phyloP scores from a whole-genome alignment of 1,139 yeast genomes.

The Kodamaea ohmeri region DNA sequence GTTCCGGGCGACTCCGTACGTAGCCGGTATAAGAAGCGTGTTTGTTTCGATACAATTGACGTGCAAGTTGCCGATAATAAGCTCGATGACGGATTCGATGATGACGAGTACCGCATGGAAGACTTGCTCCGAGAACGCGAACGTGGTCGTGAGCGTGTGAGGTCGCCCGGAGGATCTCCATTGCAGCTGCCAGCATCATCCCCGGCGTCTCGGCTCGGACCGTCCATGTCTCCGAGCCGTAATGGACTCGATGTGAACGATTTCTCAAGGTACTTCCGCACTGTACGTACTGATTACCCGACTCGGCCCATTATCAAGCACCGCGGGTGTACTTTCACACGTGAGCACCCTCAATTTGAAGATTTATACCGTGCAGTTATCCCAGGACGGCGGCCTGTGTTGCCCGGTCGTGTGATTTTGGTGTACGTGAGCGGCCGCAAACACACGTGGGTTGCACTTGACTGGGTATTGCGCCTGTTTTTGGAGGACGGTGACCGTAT shows the following conservation, averaged over 20 bases:
- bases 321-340: conserved; percentile 50
- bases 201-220: conserved; percentile 4
- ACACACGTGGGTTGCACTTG: conserved; percentile 80
- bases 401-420: conserved; percentile 54
- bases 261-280: conserved; percentile 10
- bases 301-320: conserved; percentile 52
- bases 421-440: conserved; percentile 67
- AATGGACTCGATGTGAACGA: conserved; percentile 8
- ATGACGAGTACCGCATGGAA: conserved; percentile 3
- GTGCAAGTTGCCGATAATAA: conserved; percentile 26
- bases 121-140: conserved; percentile 8
- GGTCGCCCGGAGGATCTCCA: conserved; percentile 8
- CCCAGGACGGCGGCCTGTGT: conserved; percentile 34
- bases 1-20: conserved; percentile 16
- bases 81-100: conserved; percentile 16
- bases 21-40: conserved; percentile 20
- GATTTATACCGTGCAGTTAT: conserved; percentile 33
- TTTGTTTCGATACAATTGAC: conserved; percentile 48
- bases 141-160: conserved; percentile 12
- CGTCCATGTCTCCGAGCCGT: conserved; percentile 10
- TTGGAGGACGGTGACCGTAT: conserved; percentile 63
- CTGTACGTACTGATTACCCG: conserved; percentile 35
- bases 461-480: conserved; percentile 56
- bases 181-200: conserved; percentile 7
- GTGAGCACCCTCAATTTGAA: conserved; percentile 44